Evolutionary conservation across 176 grass and related monocot species (phyloP).

Genomic region (Aegilops sharonensis): DNA sequence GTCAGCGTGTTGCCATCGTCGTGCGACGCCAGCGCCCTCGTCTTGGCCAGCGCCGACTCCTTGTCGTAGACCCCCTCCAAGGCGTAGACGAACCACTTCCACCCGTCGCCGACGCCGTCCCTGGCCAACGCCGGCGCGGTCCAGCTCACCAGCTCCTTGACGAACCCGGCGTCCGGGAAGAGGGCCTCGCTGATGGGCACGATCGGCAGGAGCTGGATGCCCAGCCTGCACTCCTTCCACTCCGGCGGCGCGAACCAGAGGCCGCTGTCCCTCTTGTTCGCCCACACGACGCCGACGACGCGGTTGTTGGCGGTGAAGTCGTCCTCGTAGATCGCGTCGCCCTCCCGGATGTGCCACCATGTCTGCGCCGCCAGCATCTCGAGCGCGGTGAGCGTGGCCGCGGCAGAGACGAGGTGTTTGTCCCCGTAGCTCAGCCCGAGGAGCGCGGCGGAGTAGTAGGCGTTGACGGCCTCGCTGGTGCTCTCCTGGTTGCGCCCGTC

Average conservation of each 20-base stretch:
- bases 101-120: conserved; percentile 80
- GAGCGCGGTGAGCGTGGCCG: conserved; percentile 58
- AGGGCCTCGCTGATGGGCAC: conserved; percentile 77
- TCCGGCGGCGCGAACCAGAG: conserved; percentile 87
- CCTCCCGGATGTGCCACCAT: conserved; percentile 88
- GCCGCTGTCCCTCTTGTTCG: conserved; percentile 90
- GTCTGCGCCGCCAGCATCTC: conserved; percentile 79
- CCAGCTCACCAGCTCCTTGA: conserved; percentile 70
- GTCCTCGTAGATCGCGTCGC: conserved; percentile 60
- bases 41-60: conserved; percentile 57
- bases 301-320: conserved; percentile 64
- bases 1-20: conserved; percentile 88
- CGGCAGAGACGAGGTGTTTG: conserved; percentile 45
- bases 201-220: conserved; percentile 78
- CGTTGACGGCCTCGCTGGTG: conserved; percentile 84
- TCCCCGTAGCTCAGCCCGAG: conserved; percentile 83
- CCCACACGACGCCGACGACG: conserved; percentile 71
- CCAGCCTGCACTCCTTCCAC: conserved; percentile 82
- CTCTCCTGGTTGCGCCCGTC: conserved; percentile 97
- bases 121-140: conserved; percentile 54
- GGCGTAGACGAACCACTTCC: conserved; percentile 95
- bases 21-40: conserved; percentile 36
- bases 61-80: conserved; percentile 72
- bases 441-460: conserved; percentile 72
- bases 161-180: conserved; percentile 58